Evolutionary conservation across 352 stramenopile species (phyloP).

Genomic region (Phytophthora agathidicida): DNA sequence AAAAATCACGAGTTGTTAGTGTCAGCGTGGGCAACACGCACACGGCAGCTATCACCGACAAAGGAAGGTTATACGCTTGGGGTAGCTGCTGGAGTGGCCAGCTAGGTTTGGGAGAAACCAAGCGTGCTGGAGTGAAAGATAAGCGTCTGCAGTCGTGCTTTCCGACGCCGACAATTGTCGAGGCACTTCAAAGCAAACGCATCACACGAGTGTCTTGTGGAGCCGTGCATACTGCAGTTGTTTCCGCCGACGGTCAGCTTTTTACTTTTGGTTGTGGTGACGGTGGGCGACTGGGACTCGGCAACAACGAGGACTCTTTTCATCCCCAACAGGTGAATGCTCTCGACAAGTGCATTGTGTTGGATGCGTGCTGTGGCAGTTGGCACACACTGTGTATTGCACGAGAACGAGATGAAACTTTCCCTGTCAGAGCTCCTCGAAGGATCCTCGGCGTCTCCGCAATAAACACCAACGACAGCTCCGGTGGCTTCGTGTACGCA

Average conservation of each 20-base stretch:
- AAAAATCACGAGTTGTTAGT: conserved; percentile 18
- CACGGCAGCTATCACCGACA: conserved; percentile 51
- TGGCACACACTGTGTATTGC: conserved; percentile 81
- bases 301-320: conserved; percentile 45
- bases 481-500: conserved; percentile 58
- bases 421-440: conserved; percentile 2
- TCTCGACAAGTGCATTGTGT: conserved; percentile 55
- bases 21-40: conserved; percentile 76
- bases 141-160: conserved; percentile 62
- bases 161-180: conserved; percentile 65
- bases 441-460: neutral
- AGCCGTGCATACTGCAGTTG: conserved; percentile 78
- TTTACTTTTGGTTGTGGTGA: conserved; percentile 92
- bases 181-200: conserved; percentile 41
- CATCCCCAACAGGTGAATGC: conserved; percentile 56
- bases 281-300: conserved; percentile 89
- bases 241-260: conserved; percentile 62
- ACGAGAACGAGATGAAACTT: conserved; percentile 18
- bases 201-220: conserved; percentile 89
- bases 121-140: conserved; percentile 59
- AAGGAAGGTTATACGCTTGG: conserved; percentile 65
- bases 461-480: neutral
- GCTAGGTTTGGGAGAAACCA: conserved; percentile 62
- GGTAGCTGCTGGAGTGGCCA: conserved; percentile 76
- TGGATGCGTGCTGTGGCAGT: conserved; percentile 63